phyloP scores from a whole-genome alignment of 169 alveolate species.

The Cryptosporidium viatorum region DNA sequence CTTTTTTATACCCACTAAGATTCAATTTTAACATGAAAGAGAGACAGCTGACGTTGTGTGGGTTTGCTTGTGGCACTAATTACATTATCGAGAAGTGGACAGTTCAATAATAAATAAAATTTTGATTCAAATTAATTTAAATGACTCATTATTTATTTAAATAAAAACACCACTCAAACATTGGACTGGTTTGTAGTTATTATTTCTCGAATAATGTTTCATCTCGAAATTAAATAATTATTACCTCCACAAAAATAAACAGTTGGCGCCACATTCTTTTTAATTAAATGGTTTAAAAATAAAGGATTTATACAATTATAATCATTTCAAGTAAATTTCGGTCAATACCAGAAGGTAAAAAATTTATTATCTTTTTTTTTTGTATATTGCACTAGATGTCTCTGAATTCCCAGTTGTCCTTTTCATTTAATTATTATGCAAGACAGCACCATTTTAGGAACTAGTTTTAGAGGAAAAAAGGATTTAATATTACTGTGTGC shows the following conservation, averaged over 20 bases:
- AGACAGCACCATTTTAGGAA: neutral
- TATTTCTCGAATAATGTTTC: neutral
- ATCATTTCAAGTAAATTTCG: neutral
- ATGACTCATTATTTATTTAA: neutral
- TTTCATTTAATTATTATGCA: too few species aligned
- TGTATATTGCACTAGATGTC: neutral
- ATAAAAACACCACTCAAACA: neutral
- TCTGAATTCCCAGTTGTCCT: neutral
- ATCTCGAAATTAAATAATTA: neutral
- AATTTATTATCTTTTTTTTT: too few species aligned
- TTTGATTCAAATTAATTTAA: neutral
- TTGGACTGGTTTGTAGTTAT: neutral
- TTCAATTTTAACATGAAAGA: conserved; percentile 66
- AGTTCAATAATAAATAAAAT: neutral
- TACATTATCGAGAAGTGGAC: conserved; percentile 77
- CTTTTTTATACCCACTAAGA: conserved; percentile 45
- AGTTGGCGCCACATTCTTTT: neutral
- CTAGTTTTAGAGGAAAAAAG: too few species aligned
- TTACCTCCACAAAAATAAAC: neutral
- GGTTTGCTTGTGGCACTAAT: conserved; percentile 71
- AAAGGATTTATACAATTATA: too few species aligned
- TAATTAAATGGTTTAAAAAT: too few species aligned
- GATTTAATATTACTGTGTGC: neutral
- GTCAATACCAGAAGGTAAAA: neutral
- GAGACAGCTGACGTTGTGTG: conserved; percentile 77